Conservation (phyloP, 208 protist species). For the Balamuthia mandrillaris region DNA sequence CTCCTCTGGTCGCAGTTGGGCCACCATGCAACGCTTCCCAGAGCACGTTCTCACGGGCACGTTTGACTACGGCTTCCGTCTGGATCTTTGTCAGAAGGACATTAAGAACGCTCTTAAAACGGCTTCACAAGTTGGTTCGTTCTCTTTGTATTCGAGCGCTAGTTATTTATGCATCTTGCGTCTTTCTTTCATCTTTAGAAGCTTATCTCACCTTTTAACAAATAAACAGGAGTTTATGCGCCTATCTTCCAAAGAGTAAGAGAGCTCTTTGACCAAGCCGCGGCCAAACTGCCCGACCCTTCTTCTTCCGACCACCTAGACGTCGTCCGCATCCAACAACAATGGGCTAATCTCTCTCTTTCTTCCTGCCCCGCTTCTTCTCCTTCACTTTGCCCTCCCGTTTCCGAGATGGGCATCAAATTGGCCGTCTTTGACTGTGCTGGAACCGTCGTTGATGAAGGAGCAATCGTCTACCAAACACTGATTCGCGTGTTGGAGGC, state of each 20-base stretch:
- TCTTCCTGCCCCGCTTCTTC: neutral
- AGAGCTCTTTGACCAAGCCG: slow-evolving; percentile 4
- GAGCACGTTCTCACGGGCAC: slow-evolving; percentile 14
- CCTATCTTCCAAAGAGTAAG: neutral
- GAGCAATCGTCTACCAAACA: slow-evolving; percentile 45
- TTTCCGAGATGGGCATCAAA: slow-evolving; percentile 36
- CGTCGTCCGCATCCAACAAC: neutral
- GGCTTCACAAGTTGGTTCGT: neutral
- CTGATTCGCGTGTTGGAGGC: slow-evolving; percentile 23
- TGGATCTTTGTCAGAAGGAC: slow-evolving; percentile 25
- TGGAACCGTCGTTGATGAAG: slow-evolving; percentile 51
- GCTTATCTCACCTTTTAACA: neutral
- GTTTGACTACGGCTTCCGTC: slow-evolving; percentile 33
- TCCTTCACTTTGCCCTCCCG: neutral
- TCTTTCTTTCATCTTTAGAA: neutral
- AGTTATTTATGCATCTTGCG: neutral
- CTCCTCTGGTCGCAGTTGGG: slow-evolving; percentile 27
- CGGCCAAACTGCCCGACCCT: neutral
- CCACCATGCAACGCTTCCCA: slow-evolving; percentile 24
- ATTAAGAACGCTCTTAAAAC: neutral
- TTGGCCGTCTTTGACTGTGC: slow-evolving; percentile 55
- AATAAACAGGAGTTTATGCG: neutral
- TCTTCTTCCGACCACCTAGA: slow-evolving; percentile 28
- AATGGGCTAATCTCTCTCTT: neutral
- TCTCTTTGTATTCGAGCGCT: neutral